Conservation (phyloP, 345 rosid species). For the Eucalyptus tenuipes region DNA sequence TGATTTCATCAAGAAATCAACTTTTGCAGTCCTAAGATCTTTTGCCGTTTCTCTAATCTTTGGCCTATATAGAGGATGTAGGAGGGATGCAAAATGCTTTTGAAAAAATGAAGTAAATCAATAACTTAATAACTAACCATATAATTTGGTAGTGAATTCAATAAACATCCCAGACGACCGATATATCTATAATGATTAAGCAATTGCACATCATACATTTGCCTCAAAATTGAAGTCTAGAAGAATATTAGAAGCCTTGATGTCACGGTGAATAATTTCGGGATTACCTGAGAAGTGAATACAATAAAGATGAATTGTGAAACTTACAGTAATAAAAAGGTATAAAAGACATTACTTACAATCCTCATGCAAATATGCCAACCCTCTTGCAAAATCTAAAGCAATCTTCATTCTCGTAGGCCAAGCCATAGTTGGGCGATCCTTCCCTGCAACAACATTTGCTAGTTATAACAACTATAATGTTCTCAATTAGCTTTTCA, state of each 20-base stretch:
- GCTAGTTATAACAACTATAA: neutral
- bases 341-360: conserved; percentile 28
- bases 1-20: neutral
- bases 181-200: neutral
- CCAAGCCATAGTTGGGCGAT: conserved; percentile 51
- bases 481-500: neutral
- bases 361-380: conserved; percentile 81
- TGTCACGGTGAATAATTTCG: conserved; percentile 84
- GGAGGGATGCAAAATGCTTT: neutral
- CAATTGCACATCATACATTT: conserved; percentile 25
- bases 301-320: neutral
- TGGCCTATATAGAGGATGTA: neutral
- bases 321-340: neutral
- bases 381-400: conserved; percentile 69
- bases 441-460: conserved; percentile 36
- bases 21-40: neutral
- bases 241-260: conserved; percentile 77
- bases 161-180: neutral
- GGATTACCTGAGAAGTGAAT: conserved; percentile 45
- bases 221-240: conserved; percentile 66
- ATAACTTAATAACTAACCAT: neutral
- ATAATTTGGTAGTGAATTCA: neutral
- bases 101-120: neutral
- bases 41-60: neutral
- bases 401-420: conserved; percentile 58